Evolutionary conservation across 441 rosid species (phyloP), one percentile per base, ranked within the genome.

Genomic region (Cnidoscolus chayamansa): DNA sequence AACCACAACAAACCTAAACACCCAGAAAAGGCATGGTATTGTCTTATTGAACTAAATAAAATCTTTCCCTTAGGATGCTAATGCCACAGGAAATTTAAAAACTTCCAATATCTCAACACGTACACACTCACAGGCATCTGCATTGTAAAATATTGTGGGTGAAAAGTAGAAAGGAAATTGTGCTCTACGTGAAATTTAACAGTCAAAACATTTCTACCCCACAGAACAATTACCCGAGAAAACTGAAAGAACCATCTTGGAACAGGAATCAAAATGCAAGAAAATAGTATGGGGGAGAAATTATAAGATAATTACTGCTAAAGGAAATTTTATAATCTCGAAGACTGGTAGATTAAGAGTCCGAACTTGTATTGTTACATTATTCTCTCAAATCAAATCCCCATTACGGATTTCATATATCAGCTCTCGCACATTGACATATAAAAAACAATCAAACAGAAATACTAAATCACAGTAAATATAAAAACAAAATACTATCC

Each of bases 1-100:
- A 51, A 51, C 1, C 2, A 16, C 4, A 60, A 49, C 2, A 62
- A 19, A 72, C 74, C 74, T 62, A 61, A 12, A 50, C 3, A 61
- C 32, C 25, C 13, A 30, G 15, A 47, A 17, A 47, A 58, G 9
- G 17, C 20, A 17, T 12, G 49, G 20, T 7, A 56, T 43, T 47
- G 13, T 58, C 61, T 31, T 61, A 9, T 7, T 10, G 6, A 63
- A n/a, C 10, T 70, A 43, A 62, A n/a, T 31, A 60, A 60, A 48
- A 50, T 50, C 15, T 11, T 8, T 56, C 32, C 58, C 3, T 57
- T 61, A 54, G 25, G 43, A 69, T 43, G 13, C 54, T 40, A 40
- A 37, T 12, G 40, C 71, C 40, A 49, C 43, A 10, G 17, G 32
- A 31, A 50, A 15, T 16, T 11, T 4, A n/a, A 19, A 68, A 53